Base-by-base conservation (phyloP, 371 early-diverging fungal genomes). In the Zychaea mexicana region DNA sequence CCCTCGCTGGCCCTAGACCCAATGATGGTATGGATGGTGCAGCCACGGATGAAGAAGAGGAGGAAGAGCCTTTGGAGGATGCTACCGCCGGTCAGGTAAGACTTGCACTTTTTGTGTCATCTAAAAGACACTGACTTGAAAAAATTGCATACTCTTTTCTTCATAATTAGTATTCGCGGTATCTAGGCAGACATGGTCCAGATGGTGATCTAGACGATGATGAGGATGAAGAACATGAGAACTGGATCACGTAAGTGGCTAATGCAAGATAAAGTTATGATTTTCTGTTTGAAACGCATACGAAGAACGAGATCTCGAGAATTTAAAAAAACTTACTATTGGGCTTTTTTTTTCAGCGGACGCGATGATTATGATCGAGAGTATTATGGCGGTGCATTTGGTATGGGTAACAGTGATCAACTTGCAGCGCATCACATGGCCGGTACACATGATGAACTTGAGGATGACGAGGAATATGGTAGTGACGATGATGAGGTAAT, bases 1-100 rank as follows among this genome's bases (percentile, higher is more conserved):
- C 94, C n/a, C 82, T 97, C 5, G 98, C 95, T 17, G 96, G 96
- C 15, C 82, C 85, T 13, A 86, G 93, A 39, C 94, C 95, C 2
- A 85, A 78, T 70, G 76, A 71, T 53, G 76, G 68, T 12, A 38
- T 61, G 26, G 68, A 65, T 5, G 63, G 53, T 3, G 66, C 59
- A 3, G 62, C 68, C 15, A 66, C 54, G 9, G 60, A 68, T 42
- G 67, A 67, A 47, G 70, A 73, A 36, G 74, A 64, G 13, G 71
- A 76, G 38, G 75, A 71, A 28, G 74, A 68, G 57, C 64, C 57
- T 15, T 22, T 70, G 31, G 73, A 70, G 12, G 68, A 55, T 39
- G 57, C 62, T 10, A 56, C 60, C 15, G 60, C 64, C 12, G 52
- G 45, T 53, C 70, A 64, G 64, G 67, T 67, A 67, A n/a, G n/a